Base-by-base conservation (phyloP, 192 early-diverging fungal species). In the Entophlyctis helioformis region DNA sequence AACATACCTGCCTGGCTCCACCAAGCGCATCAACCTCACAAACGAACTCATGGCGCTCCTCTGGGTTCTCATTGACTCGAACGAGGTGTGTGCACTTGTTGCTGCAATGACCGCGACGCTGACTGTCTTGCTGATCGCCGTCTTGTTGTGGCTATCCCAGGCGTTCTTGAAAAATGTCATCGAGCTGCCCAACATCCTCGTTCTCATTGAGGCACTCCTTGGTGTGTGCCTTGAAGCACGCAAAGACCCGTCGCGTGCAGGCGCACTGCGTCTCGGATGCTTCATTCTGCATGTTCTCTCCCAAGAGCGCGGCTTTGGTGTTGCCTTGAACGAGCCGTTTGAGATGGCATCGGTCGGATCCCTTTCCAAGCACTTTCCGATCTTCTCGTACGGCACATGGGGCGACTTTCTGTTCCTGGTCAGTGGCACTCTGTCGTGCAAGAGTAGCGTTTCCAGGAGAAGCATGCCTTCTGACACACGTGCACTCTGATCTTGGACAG, bases 361-460 rank as follows among this genome's bases (percentile, higher is more conserved):
- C 1, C 45, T 44, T 2, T 38, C 48, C 20, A 65, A 56, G 39
- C 35, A 43, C 11, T 48, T 74, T 21, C 71, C 71, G 19, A 34
- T 48, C 2, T 74, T 70, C 42, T 28, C 46, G 8, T 34, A 24
- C 15, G 71, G 71, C 7, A 60, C 46, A 26, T 74, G 63, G 61
- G 87, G 72, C 0, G 91, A 95, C 49, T 87, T 82, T 64, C 64
- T 92, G 46, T 79, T 91, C 48, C 67, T 82, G 55, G 81, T 81
- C 58, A 59, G 69, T 60, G 9, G 20, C 25, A n/a, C 21, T 31
- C 20, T 20, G 28, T n/a, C n/a, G n/a, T n/a, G n/a, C n/a, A n/a
- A n/a, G n/a, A n/a, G n/a, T n/a, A n/a, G n/a, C n/a, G n/a, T n/a
- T n/a, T n/a, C n/a, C n/a, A n/a, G n/a, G n/a, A n/a, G n/a, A n/a